Conservation (phyloP, 2,329 filamentous ascomycete species). For the Karstenula rhodostoma region DNA sequence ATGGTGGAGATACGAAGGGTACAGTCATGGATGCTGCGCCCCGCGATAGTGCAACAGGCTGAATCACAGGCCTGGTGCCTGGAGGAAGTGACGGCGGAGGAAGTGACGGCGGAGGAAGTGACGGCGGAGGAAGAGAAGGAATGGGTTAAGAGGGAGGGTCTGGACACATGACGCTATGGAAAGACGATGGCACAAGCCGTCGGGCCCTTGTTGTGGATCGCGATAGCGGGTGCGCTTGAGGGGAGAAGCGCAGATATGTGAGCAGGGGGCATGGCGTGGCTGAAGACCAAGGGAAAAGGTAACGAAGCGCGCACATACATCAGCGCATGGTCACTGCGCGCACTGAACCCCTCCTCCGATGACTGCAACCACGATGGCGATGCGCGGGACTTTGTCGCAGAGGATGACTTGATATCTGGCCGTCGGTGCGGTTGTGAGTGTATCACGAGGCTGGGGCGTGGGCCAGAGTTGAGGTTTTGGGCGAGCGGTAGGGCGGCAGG, state of each 20-base stretch:
- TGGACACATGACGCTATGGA: constrained; percentile 10
- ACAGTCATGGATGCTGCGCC: constrained; percentile 33
- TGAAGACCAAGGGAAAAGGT: constrained; percentile 22
- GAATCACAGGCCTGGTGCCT: constrained; percentile 36
- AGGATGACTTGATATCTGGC: constrained; percentile 14
- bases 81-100: constrained; percentile 20
- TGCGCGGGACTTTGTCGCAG: constrained; percentile 20
- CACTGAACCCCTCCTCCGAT: constrained; percentile 21
- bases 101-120: constrained; percentile 19
- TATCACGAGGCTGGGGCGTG: constrained; percentile 38
- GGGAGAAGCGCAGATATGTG: constrained; percentile 16
- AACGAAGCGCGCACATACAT: constrained; percentile 46
- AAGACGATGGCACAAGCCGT: constrained; percentile 8
- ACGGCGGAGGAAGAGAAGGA: constrained; percentile 14
- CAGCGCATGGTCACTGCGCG: constrained; percentile 35
- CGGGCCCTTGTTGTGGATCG: background rate
- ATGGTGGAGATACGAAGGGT: background rate
- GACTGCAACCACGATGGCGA: constrained; percentile 32
- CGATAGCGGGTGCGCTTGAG: constrained; percentile 19
- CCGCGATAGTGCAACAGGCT: constrained; percentile 31
- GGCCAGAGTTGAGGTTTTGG: constrained; percentile 15
- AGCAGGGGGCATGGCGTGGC: constrained; percentile 26
- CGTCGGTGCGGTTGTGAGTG: constrained; percentile 21
- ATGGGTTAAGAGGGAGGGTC: constrained; percentile 6
- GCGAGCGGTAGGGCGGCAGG: background rate